Base-by-base conservation (phyloP, 2,329 filamentous ascomycete species). In the Colletotrichum sp. region DNA sequence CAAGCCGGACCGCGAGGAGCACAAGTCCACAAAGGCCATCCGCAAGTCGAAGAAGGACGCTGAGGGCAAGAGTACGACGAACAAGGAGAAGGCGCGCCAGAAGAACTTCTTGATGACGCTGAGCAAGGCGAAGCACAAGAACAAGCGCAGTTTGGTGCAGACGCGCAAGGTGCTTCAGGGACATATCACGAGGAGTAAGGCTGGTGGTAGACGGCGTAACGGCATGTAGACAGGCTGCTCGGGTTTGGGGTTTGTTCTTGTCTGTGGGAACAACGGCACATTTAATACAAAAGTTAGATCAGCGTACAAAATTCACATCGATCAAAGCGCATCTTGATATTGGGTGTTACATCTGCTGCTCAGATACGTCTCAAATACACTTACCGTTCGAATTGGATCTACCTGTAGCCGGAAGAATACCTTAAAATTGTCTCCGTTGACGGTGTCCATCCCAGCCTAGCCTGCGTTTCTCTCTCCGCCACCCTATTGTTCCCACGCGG, bases 41-140 rank as follows among this genome's bases (percentile, higher is more conserved):
- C 90, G 95, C 81, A 95, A 95, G 89, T 92, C 95, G 84, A 95
- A 96, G 90, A 98, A 98, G 91, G 92, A 93, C 81, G 90, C 92
- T 3, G 92, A 96, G 86, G 97, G 97, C 81, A 99, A 99, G 92
- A 98, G 95, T 84, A 96, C 95, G 49, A 99, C 96, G 79, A 99
- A 99, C 87, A 95, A 95, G 88, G 97, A 99, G 89, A 99, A 99
- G 92, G 92, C 95, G 57, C 90, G 96, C 80, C 95, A 95, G 90
- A 99, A 99, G 94, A 99, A 99, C 86, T 98, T 99, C 87, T 84
- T 99, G 81, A 99, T 99, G 97, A 99, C 96, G 52, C 87, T 99
- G 76, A 95, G 96, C 75, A 99, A 99, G 89, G 97, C 97, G 13
- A 98, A 97, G 90, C 92, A 91, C 79, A 99, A 99, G 90, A 94